These are phyloP conservation scores for Botrytis elliptica DNA, from an alignment of 2,329 filamentous ascomycete species.

Conservation along the genomic window DNA sequence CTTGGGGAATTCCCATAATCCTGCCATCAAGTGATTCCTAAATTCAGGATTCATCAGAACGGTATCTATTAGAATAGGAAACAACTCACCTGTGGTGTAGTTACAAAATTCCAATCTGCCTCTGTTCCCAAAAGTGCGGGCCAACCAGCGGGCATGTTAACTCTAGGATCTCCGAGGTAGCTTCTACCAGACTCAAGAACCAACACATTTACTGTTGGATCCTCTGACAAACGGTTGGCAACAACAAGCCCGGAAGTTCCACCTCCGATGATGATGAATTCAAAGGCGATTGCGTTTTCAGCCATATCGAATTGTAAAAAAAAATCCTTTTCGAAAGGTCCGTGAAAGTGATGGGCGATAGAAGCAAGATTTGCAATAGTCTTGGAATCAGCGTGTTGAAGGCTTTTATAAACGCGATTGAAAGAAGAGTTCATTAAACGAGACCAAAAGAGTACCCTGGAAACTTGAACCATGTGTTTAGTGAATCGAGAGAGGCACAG, in stretches of 20 bases:
- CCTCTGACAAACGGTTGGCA: conserved; percentile 43
- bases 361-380: too few relatives aligned
- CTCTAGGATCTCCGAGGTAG: conserved; percentile 38
- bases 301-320: too few relatives aligned
- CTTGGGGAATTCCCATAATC: conserved; percentile 27
- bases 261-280: not conserved
- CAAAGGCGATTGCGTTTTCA: too few relatives aligned
- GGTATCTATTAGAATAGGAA: not conserved
- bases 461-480: too few relatives aligned
- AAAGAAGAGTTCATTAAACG: too few relatives aligned
- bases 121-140: conserved; percentile 1
- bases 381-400: too few relatives aligned
- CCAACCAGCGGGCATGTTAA: conserved; percentile 37
- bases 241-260: conserved; percentile 31
- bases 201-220: conserved; percentile 40
- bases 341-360: too few relatives aligned
- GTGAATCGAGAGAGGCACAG: too few relatives aligned
- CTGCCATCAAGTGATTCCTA: not conserved
- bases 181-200: conserved; percentile 46
- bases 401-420: too few relatives aligned
- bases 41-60: too few relatives aligned
- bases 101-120: conserved; percentile 20
- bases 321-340: too few relatives aligned
- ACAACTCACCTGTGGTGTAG: not conserved
- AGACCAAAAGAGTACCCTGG: too few relatives aligned